Evolutionary conservation across 1,284 basidiomycete species (phyloP), one percentile per base, ranked within the genome.

Genomic region (Sporisorium iseilematis-ciliati): DNA sequence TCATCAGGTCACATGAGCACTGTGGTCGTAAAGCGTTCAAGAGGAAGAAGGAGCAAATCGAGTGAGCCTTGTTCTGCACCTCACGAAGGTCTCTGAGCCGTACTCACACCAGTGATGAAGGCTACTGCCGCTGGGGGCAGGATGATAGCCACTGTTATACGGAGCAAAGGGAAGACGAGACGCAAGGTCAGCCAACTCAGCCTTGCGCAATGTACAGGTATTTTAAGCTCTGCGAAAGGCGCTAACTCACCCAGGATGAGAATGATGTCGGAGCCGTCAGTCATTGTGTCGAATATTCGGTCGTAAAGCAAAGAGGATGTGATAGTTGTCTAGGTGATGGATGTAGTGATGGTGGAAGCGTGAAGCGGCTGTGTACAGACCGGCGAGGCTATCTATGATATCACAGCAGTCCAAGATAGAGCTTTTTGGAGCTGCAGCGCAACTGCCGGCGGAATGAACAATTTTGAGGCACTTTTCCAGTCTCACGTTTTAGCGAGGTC

Each of bases 71-170:
- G 18, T 16, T 53, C 38, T 53, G 5, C 4, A 14, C 8, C n/a
- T 35, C 21, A 51, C 31, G 8, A 21, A 20, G 20, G 12, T 7
- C 16, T 21, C 12, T 11, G 11, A 7, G 4, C 14, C n/a, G 26
- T 23, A 75, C 72, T 52, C 45, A 75, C 72, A 25, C 92, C 92
- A 1, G 92, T 90, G 73, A 93, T 88, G 82, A 93, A 90, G 1
- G 87, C 89, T 8, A 90, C 92, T 0, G 91, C 86, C 3, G 86
- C 86, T 25, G 88, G 88, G 3, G 88, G 88, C 84, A 88, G 87
- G 77, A 88, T 79, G 84, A 96, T 92, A 18, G 93, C 91, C 63
- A 93, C 74, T 72, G 51, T 46, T 33, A 8, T 33, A 26, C 43
- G 6, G 10, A 41, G n/a, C 35, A n/a, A 14, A 20, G 5, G 8